Evolutionary conservation across 2,329 filamentous ascomycete genomes (phyloP).

Genomic region (Colletotrichum melonis): DNA sequence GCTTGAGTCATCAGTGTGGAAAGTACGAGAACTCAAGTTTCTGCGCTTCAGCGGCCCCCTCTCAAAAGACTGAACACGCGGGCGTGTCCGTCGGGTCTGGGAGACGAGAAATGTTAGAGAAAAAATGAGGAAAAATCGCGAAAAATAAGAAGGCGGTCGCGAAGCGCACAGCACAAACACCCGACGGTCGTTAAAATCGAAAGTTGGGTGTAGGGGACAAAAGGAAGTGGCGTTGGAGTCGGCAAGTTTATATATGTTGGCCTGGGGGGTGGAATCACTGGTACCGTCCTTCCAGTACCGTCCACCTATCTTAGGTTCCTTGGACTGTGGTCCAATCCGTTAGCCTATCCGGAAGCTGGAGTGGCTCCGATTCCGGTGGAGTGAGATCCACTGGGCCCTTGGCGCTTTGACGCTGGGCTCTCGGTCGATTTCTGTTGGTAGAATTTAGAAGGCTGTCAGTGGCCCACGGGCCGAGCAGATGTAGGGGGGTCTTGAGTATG

Average conservation of each 20-base stretch:
- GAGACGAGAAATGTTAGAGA: background rate
- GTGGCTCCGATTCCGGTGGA: constrained; percentile 24
- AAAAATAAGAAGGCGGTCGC: constrained; percentile 18
- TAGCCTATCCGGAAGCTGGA: constrained; percentile 15
- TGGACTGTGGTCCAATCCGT: background rate
- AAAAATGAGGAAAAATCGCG: constrained; percentile 7
- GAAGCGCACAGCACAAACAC: constrained; percentile 4
- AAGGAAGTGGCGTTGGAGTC: constrained; percentile 33
- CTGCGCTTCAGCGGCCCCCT: constrained; percentile 27
- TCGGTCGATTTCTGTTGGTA: background rate
- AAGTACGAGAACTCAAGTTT: constrained; percentile 27
- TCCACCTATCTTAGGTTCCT: background rate
- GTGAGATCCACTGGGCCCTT: background rate
- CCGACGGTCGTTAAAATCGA: constrained; percentile 7
- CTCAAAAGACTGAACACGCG: constrained; percentile 12
- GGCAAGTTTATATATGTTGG: constrained; percentile 37
- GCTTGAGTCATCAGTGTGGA: constrained; percentile 35
- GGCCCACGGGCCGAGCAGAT: background rate
- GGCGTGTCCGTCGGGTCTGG: background rate
- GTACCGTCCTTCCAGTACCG: constrained; percentile 25
- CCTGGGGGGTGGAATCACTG: constrained; percentile 31
- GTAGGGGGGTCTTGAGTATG: background rate
- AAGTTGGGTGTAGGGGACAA: constrained; percentile 15
- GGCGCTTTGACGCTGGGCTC: no score
- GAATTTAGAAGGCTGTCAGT: background rate